Conservation (phyloP, 2,329 filamentous ascomycete species). For the Cryphonectria radicalis region DNA sequence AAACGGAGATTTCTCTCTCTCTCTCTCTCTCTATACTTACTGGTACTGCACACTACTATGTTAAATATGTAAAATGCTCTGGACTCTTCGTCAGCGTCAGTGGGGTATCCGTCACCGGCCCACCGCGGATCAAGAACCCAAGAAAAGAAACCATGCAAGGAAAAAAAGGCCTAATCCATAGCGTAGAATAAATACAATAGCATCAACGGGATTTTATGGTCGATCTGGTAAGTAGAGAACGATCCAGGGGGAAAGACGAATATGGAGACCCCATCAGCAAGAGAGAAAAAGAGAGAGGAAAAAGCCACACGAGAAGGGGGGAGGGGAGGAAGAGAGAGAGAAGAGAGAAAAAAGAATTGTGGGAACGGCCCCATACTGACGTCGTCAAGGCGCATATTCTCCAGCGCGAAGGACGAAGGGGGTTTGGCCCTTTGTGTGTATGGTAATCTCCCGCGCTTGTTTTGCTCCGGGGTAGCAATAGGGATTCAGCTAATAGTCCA, state of each 20-base stretch:
- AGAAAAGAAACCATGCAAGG: background rate
- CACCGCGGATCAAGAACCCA: constrained; percentile 2
- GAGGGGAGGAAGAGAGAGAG: background rate
- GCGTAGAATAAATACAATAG: background rate
- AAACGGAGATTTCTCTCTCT: background rate
- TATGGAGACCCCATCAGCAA: background rate
- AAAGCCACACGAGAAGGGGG: background rate
- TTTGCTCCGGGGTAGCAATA: background rate
- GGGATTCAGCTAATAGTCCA: background rate
- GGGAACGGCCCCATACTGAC: constrained; percentile 19
- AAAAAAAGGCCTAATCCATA: background rate
- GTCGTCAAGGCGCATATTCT: constrained; percentile 11
- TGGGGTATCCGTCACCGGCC: background rate
- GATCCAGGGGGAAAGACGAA: background rate
- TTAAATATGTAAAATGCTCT: background rate
- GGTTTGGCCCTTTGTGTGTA: background rate
- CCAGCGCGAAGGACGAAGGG: constrained; percentile 1
- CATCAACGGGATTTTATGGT: background rate
- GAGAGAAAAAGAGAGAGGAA: background rate
- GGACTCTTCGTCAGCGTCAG: constrained; percentile 5
- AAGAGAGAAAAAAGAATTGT: background rate
- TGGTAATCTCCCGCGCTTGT: constrained; percentile 6
- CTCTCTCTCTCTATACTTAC: background rate
- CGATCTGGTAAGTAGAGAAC: background rate
- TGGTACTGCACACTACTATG: too few relatives aligned